Conservation (phyloP, 2,329 filamentous ascomycete genomes). For the Fusarium nematophilum region DNA sequence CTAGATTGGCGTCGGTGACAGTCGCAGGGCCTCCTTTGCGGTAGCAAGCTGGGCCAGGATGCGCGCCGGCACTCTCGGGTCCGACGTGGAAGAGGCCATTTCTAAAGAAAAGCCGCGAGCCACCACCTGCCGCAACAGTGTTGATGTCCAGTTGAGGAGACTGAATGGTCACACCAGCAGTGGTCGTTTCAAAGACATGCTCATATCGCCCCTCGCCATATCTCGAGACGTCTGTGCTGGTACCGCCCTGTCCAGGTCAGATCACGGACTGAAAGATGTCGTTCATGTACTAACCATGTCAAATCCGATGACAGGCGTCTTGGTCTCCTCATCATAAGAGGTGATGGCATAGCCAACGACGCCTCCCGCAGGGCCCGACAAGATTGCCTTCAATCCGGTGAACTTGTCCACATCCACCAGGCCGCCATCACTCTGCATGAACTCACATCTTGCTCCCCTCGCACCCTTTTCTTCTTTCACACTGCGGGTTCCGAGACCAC, state of each 20-base stretch:
- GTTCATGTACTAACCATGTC: constrained; percentile 72
- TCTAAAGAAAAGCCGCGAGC: constrained; percentile 84
- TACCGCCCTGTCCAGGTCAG: constrained; percentile 69
- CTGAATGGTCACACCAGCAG: constrained; percentile 93
- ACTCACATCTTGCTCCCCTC: constrained; percentile 86
- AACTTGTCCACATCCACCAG: constrained; percentile 82
- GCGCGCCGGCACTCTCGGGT: constrained; percentile 87
- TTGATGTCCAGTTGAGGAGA: constrained; percentile 95
- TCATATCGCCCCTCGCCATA: constrained; percentile 89
- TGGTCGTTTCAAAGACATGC: constrained; percentile 94
- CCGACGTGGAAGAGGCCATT: constrained; percentile 93
- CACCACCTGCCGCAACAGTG: constrained; percentile 91
- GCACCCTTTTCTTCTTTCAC: constrained; percentile 73
- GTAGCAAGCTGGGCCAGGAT: constrained; percentile 92
- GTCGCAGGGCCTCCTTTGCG: constrained; percentile 89
- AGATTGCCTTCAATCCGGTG: constrained; percentile 84
- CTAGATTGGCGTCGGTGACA: constrained; percentile 93
- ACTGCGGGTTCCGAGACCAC: constrained; percentile 80
- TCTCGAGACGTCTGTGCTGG: constrained; percentile 89
- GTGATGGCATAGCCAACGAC: constrained; percentile 94
- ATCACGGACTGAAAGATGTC: background rate
- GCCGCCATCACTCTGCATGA: constrained; percentile 91
- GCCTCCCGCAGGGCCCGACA: constrained; percentile 92
- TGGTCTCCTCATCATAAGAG: constrained; percentile 85
- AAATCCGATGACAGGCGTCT: constrained; percentile 90